These are phyloP conservation scores for Cryptosporidium felis DNA, from an alignment of 169 alveolate species.

Conservation along the genomic window DNA sequence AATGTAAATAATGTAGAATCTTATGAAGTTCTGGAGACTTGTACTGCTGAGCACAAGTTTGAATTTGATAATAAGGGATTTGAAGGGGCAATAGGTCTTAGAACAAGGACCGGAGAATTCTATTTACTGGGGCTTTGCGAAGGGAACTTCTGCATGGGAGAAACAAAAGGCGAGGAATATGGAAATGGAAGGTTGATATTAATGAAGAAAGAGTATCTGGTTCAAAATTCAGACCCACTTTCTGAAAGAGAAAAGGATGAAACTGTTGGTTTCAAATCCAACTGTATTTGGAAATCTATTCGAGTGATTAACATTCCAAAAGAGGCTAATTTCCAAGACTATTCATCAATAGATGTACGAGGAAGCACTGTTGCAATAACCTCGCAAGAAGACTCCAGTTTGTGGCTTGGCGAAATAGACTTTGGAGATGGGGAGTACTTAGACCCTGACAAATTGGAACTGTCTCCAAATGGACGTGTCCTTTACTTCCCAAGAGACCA, in stretches of 20 bases:
- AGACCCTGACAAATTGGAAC: slow-evolving; percentile 28
- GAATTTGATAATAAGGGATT: slow-evolving; percentile 62
- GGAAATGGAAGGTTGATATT: slow-evolving; percentile 70
- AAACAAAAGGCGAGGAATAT: slow-evolving; percentile 31
- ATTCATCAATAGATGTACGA: slow-evolving; percentile 60
- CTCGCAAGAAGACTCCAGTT: slow-evolving; percentile 57
- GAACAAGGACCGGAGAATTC: slow-evolving; percentile 54
- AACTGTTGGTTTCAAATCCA: background rate
- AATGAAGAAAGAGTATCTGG: slow-evolving; percentile 62
- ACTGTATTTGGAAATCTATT: slow-evolving; percentile 56
- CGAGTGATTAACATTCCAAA: slow-evolving; percentile 53
- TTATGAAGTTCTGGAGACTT: slow-evolving; percentile 57
- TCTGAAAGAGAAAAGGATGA: background rate
- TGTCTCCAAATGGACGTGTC: slow-evolving; percentile 35
- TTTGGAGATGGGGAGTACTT: slow-evolving; percentile 67
- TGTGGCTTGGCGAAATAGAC: slow-evolving; percentile 61
- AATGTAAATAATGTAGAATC: slow-evolving; percentile 46
- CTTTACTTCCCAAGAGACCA: slow-evolving; percentile 58
- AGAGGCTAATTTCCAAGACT: slow-evolving; percentile 67
- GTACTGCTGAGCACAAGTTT: slow-evolving; percentile 44
- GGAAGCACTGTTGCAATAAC: slow-evolving; percentile 55
- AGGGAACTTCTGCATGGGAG: slow-evolving; percentile 65
- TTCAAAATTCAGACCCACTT: background rate
- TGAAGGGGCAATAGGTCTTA: slow-evolving; percentile 69
- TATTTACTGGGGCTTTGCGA: slow-evolving; percentile 61